Base-by-base conservation (phyloP, 768 basidiomycete genomes). In the Termitomyces sp. region DNA sequence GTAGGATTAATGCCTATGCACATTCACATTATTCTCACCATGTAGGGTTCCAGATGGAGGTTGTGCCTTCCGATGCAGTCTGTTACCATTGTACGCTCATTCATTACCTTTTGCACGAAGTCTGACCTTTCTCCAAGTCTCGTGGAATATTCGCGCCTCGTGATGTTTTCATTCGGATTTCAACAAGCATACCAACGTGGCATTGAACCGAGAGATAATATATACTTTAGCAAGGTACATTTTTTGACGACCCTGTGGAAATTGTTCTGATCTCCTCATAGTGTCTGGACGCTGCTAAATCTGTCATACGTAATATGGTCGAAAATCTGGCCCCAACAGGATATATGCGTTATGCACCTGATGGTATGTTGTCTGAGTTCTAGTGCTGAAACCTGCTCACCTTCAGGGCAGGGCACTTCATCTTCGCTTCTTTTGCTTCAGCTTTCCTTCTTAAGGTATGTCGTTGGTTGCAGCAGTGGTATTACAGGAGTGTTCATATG, bases 101-200 rank as follows among this genome's bases (percentile, higher is more conserved):
- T 4, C 50, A 5, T 18, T 3, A 24, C 42, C 50, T 22, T 22
- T 4, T 36, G 54, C 52, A n/a, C 37, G 61, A 50, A 58, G 16
- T 59, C 56, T 55, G 37, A 55, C 63, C 37, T 1, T 24, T 30
- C 37, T 42, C 36, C 1, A 56, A 92, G 89, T 79, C 78, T 89
- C 45, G 86, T 88, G 58, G 82, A 76, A 31, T 93, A 92, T 65
- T 88, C 88, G 37, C 79, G 91, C 16, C 82, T 93, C 12, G 91
- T 93, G 51, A 90, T 92, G 88, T 91, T 83, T 66, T 92, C 91
- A 0, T 92, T 93, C 65, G 90, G 88, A 5, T 92, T 92, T 73
- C 90, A 93, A 63, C 87, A 91, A 64, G 89, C 89, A 2, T 91
- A 83, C 70, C 82, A 86, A 63, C 81, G 87, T 8, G 88, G 89